A percentile compares a stretch with the other conserved stretches of the same genome.
Conservation (phyloP, 2,329 filamentous ascomycete species). For the Mollisia scopiformis region DNA sequence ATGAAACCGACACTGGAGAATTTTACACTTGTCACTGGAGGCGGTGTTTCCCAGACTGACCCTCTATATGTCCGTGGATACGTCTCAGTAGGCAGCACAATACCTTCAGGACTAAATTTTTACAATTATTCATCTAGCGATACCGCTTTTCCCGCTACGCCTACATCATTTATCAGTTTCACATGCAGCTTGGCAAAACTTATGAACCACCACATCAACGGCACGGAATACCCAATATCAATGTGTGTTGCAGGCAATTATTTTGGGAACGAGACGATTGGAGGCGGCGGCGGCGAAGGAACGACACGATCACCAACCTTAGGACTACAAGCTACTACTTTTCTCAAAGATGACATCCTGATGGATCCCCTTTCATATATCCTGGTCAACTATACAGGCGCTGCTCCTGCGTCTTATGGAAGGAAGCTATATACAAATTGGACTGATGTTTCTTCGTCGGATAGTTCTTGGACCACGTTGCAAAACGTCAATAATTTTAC, state of each 20-base stretch:
- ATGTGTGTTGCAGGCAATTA: slow-evolving; percentile 6
- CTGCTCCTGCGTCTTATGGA: background rate
- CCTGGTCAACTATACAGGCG: slow-evolving; percentile 5
- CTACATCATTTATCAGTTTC: background rate
- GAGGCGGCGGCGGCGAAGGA: background rate
- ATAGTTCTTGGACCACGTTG: background rate
- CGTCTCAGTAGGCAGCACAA: background rate
- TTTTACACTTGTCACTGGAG: background rate
- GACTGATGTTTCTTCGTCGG: background rate
- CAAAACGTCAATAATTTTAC: background rate
- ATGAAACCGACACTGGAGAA: background rate
- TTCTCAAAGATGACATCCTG: background rate
- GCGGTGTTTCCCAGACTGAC: background rate
- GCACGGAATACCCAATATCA: background rate
- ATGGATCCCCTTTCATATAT: slow-evolving; percentile 3
- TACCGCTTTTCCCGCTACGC: background rate
- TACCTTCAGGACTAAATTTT: background rate
- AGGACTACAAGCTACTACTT: background rate
- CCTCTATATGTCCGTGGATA: background rate
- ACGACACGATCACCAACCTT: background rate
- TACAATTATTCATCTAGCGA: background rate
- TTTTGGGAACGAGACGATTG: background rate
- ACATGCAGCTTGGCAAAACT: background rate
- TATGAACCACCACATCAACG: background rate
- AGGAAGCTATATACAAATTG: background rate